Base-by-base conservation (phyloP, 2,329 filamentous ascomycete genomes). In the Parastagonospora avenae region DNA sequence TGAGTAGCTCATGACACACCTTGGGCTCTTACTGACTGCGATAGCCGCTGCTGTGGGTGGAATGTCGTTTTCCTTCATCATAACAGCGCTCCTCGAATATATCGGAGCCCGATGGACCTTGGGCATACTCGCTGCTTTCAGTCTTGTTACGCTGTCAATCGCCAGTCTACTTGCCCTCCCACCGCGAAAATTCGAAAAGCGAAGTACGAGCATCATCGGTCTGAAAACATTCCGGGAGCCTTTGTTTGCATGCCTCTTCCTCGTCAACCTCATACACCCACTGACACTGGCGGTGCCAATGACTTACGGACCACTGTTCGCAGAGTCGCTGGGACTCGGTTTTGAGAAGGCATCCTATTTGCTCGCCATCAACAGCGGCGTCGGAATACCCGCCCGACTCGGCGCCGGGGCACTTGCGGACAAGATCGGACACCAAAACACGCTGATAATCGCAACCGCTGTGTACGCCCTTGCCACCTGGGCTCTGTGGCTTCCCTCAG, bases 261-360 rank as follows among this genome's bases (percentile, higher is more conserved):
- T 74, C 1, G 77, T 75, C 1, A 62, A 59, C 47, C 48, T 66
- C 11, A 46, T 68, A 1, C 60, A 80, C 63, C 73, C 79, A 0
- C 75, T 78, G 38, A 78, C 77, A 4, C 75, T 78, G 37, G 73
- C 76, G 42, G 72, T 79, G 8, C 79, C 79, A 0, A 67, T 80
- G n/a, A 73, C 74, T 0, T 82, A 81, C 50, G 71, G 81, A 33
- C 73, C 78, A 0, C 77, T 78, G 11, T 82, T 80, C 57, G 77
- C 74, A 8, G 73, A 78, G 2, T 68, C 70, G 0, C 59, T 82
- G 2, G 79, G 80, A 0, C 72, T 75, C 48, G 71, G 67, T 0
- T 66, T 77, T 4, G 63, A 68, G 8, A 69, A 71, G 11, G 79
- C 77, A 2, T 78, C 79, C 28, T 73, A 72, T 10, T 62, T 80